These are phyloP conservation scores for Truncatella angustata DNA, from an alignment of 2,329 filamentous ascomycete species.

Conservation along the genomic window DNA sequence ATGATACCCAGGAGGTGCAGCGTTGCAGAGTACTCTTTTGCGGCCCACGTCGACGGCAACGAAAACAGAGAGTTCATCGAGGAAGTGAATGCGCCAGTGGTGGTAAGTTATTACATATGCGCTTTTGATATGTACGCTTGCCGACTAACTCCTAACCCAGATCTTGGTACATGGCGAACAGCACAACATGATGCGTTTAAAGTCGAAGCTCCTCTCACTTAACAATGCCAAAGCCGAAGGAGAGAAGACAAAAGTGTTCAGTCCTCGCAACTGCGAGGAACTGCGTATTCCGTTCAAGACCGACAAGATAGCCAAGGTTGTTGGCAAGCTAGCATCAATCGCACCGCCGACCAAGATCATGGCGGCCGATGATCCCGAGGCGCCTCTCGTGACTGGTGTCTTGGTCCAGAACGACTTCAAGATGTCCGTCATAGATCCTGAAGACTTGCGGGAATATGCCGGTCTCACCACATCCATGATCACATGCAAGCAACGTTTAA, in stretches of 20 bases:
- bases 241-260: constrained; percentile 86
- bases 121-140: background rate
- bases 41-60: constrained; percentile 91
- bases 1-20: constrained; percentile 92
- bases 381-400: constrained; percentile 76
- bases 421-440: constrained; percentile 92
- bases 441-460: constrained; percentile 93
- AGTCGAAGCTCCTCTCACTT: constrained; percentile 90
- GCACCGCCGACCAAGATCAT: constrained; percentile 56
- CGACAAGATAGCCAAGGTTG: constrained; percentile 94
- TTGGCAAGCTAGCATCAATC: constrained; percentile 85
- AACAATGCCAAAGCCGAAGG: constrained; percentile 79
- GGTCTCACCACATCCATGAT: constrained; percentile 96
- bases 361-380: constrained; percentile 28
- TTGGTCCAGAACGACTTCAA: constrained; percentile 98
- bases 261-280: constrained; percentile 92
- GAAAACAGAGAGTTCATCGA: constrained; percentile 98
- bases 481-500: constrained; percentile 86
- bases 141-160: constrained; percentile 40
- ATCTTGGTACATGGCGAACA: constrained; percentile 97
- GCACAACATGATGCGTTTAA: constrained; percentile 96
- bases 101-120: constrained; percentile 59
- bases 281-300: constrained; percentile 92
- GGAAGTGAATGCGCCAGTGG: constrained; percentile 85
- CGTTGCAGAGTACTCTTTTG: constrained; percentile 92